A percentile compares a stretch with the other conserved stretches of the same genome.
These are phyloP conservation scores for Arthrobotrys pseudoclavata DNA, from an alignment of 2,329 filamentous ascomycete genomes.

Conservation along the genomic window DNA sequence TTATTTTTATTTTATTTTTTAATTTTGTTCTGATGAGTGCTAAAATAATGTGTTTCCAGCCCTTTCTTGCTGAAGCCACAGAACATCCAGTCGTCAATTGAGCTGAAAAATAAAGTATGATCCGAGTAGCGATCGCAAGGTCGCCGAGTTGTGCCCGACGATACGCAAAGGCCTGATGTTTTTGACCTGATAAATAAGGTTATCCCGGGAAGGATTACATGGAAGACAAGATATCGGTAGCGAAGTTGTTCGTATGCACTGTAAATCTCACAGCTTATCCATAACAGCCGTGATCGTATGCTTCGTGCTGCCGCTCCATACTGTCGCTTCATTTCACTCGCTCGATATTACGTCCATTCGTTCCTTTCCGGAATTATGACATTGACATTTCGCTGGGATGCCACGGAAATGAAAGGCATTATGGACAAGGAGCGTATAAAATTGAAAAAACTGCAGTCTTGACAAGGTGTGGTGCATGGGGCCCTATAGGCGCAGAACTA, in stretches of 20 bases:
- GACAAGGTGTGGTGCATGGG: constrained; percentile 42
- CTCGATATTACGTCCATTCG: background rate
- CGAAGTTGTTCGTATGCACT: constrained; percentile 19
- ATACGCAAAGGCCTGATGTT: background rate
- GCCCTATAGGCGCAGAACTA: constrained; percentile 10
- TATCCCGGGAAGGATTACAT: constrained; percentile 22
- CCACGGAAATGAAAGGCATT: constrained; percentile 34
- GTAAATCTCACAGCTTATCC: constrained; percentile 9
- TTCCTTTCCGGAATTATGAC: constrained; percentile 12
- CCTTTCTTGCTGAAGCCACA: background rate
- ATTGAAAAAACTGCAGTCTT: constrained; percentile 19
- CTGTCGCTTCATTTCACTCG: constrained; percentile 6
- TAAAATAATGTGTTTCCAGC: background rate
- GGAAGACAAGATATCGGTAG: constrained; percentile 10
- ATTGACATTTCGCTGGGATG: constrained; percentile 24
- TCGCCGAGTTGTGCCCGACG: background rate
- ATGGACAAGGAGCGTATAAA: constrained; percentile 35
- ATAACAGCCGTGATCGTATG: constrained; percentile 15
- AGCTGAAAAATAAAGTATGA: background rate
- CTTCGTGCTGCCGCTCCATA: constrained; percentile 23
- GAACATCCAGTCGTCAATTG: background rate
- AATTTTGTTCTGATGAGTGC: background rate
- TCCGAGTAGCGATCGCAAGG: background rate
- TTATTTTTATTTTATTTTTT: no score
- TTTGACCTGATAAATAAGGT: constrained; percentile 25